Evolutionary conservation across 2,329 filamentous ascomycete genomes (phyloP).

Genomic region (Venturia carpophila): DNA sequence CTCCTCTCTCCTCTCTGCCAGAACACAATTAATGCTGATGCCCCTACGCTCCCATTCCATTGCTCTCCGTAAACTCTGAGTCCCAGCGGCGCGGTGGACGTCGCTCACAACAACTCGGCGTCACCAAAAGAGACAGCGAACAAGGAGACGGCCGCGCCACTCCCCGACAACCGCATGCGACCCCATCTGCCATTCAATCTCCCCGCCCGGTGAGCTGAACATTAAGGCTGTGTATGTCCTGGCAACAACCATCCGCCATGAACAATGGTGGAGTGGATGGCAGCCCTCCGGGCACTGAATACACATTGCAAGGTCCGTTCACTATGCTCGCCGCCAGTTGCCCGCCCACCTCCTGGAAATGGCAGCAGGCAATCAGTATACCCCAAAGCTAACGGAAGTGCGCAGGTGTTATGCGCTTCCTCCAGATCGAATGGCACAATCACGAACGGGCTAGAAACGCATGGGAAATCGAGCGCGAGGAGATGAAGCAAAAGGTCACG

Average conservation of each 20-base stretch:
- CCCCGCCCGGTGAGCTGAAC: constrained; percentile 1
- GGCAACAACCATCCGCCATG: constrained; percentile 60
- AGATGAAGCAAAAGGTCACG: constrained; percentile 97
- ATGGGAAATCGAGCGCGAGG: constrained; percentile 97
- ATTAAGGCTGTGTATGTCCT: constrained; percentile 47
- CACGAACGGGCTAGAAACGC: constrained; percentile 96
- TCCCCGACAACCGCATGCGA: not conserved
- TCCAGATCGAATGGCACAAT: constrained; percentile 98
- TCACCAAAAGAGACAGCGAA: constrained; percentile 4
- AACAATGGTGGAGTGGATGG: constrained; percentile 45
- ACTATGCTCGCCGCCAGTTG: not conserved
- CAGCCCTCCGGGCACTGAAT: constrained; percentile 57
- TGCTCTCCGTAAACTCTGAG: not conserved
- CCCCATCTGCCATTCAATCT: not conserved
- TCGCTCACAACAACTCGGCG: not conserved
- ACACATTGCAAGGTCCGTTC: constrained; percentile 59
- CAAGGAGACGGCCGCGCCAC: not conserved
- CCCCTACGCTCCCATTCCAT: not conserved
- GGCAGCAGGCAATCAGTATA: not conserved
- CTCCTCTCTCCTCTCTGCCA: not conserved
- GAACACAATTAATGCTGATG: constrained; percentile 2
- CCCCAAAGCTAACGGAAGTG: not conserved
- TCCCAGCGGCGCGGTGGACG: not conserved
- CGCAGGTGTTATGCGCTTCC: constrained; percentile 93
- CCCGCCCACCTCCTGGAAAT: not conserved